Evolutionary conservation across 768 basidiomycete species (phyloP), one percentile per base, ranked within the genome.

Genomic region (Leucocoprinus leucothites): DNA sequence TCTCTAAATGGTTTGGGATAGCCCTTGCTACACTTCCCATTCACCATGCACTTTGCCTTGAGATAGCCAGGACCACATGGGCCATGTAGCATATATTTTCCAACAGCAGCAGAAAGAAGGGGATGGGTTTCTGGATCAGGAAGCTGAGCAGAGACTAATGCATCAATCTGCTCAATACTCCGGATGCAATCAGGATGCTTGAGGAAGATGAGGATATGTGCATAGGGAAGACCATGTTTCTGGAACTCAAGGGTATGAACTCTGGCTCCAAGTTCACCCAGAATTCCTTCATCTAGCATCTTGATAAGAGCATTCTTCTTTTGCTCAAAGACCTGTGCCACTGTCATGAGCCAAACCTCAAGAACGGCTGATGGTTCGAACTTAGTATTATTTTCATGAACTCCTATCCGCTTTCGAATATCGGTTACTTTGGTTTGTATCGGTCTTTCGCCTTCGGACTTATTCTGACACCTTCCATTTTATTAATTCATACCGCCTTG

Each of bases 171-270:
- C 9, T 38, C 9, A 38, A 13, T 4, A 3, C 4, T n/a, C 16
- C 16, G 3, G 16, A 38, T 8, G 4, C 16, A 9, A n/a, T 38
- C 38, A 13, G 9, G 16, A 8, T 11, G 4, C 3, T 38, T 4
- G 4, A 38, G 38, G 14, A 38, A 38, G 38, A 38, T 8, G 16
- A 38, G 38, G 4, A 38, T 4, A n/a, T 38, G 38, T 4, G 78
- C 74, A 55, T 83, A 79, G 31, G 79, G 80, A 0, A 82, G 71
- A 0, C 82, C 80, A 1, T 74, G 63, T 51, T 82, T 82, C 62
- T 82, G 80, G 55, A 79, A 82, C 52, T 83, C 77, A 44, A 82
- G 79, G 1, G 73, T 74, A 52, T 80, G 76, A 0, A 82, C 71
- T 44, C 73, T 64, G 0, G 75, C 81, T 11, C 69, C 71, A 1